Evolutionary conservation across 768 basidiomycete genomes (phyloP).

Genomic region (Hericium coralloides): DNA sequence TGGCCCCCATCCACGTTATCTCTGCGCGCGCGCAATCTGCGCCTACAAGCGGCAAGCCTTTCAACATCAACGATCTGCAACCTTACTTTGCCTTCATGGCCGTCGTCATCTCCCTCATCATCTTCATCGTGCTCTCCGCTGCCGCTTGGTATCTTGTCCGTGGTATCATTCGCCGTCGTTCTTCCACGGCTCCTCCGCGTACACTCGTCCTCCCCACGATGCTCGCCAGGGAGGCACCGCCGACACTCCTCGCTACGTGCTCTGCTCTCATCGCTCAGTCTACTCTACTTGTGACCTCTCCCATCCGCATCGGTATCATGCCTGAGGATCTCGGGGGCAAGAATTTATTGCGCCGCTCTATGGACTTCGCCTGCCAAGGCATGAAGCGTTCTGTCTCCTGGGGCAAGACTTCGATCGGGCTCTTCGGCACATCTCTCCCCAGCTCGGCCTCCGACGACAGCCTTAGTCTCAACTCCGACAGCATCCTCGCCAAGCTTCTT

Average conservation of each 20-base stretch:
- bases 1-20: too few species aligned
- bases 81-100: not conserved
- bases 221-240: not conserved
- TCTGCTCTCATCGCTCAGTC: conserved; percentile 5
- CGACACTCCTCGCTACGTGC: not conserved
- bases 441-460: not conserved
- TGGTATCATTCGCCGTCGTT: not conserved
- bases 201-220: not conserved
- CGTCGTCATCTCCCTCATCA: not conserved
- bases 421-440: not conserved
- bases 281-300: conserved; percentile 6
- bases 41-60: too few species aligned
- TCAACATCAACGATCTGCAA: too few species aligned
- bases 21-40: too few species aligned
- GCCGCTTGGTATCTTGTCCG: not conserved
- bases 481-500: not conserved
- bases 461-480: not conserved
- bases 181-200: not conserved
- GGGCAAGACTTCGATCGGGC: not conserved
- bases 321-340: not conserved
- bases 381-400: not conserved
- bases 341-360: not conserved
- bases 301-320: conserved; percentile 1
- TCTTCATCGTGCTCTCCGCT: not conserved
- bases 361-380: not conserved